Conservation (phyloP, 2,329 filamentous ascomycete genomes). For the Exophiala dermatitidis region DNA sequence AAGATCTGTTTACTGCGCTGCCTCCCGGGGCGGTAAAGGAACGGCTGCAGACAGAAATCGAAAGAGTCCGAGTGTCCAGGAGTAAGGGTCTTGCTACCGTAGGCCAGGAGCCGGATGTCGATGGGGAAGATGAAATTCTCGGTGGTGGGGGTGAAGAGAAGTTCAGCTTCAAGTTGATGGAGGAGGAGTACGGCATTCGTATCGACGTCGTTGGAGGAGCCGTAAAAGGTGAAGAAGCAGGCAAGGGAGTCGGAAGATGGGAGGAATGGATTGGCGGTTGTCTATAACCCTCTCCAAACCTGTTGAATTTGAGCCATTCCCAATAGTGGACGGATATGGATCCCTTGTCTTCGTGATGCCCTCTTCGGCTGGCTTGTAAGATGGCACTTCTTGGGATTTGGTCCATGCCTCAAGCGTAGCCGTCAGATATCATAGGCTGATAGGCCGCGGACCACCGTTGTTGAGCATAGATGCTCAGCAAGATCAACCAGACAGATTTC, state of each 20-base stretch:
- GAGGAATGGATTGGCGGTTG: constrained; percentile 82
- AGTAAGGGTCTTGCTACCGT: constrained; percentile 61
- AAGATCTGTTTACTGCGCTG: constrained; percentile 88
- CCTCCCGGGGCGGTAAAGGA: constrained; percentile 68
- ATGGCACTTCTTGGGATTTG: no score
- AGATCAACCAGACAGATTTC: no score
- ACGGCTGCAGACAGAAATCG: constrained; percentile 72
- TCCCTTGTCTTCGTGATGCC: no score
- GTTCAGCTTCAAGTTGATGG: constrained; percentile 77
- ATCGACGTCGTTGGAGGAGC: constrained; percentile 68
- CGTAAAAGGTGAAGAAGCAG: constrained; percentile 55
- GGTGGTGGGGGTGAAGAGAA: constrained; percentile 69
- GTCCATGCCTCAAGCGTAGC: no score
- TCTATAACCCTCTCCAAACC: constrained; percentile 44
- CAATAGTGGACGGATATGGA: no score
- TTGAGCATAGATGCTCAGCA: no score
- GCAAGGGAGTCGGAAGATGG: constrained; percentile 71
- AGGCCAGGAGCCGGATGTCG: constrained; percentile 38
- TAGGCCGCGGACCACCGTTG: no score
- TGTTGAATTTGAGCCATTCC: background rate
- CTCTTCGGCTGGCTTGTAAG: no score
- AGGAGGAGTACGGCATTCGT: constrained; percentile 65
- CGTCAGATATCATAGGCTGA: no score
- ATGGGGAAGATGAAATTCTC: constrained; percentile 73
- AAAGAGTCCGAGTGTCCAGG: constrained; percentile 65